Evolutionary conservation across 106 monocot genomes (phyloP).

Genomic region (Triglochin maritima): DNA sequence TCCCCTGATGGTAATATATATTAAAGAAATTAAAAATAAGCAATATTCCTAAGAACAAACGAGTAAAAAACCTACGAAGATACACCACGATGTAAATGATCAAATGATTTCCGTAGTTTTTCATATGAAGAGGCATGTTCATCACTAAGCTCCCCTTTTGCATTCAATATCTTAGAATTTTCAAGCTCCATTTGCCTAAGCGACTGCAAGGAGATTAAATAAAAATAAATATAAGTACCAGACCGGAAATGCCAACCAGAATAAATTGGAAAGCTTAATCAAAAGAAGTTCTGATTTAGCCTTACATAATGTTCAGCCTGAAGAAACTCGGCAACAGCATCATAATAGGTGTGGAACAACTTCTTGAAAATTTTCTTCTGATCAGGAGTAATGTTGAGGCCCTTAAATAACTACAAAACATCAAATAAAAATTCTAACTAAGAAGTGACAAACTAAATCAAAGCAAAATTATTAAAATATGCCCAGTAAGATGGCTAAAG

Average conservation of each 20-base stretch:
- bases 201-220: conserved; percentile 21
- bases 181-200: conserved; percentile 79
- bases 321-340: conserved; percentile 82
- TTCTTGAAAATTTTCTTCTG: conserved; percentile 93
- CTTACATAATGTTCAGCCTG: conserved; percentile 83
- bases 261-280: no score
- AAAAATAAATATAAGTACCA: no score
- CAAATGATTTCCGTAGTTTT: conserved; percentile 81
- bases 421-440: not conserved
- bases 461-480: not conserved
- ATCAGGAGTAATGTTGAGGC: conserved; percentile 60
- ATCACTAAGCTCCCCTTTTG: conserved; percentile 90
- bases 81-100: conserved; percentile 83
- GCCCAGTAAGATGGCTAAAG: not conserved
- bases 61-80: conserved; percentile 63
- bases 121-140: conserved; percentile 83
- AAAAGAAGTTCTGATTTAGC: not conserved
- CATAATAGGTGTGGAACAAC: conserved; percentile 70
- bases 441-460: not conserved
- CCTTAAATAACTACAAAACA: conserved; percentile 69
- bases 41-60: not conserved
- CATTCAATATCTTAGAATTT: conserved; percentile 83
- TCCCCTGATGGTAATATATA: no score
- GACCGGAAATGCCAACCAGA: no score
- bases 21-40: no score